Evolutionary conservation across 108 stramenopile species (phyloP).

Genomic region (Conticribra guillardii): DNA sequence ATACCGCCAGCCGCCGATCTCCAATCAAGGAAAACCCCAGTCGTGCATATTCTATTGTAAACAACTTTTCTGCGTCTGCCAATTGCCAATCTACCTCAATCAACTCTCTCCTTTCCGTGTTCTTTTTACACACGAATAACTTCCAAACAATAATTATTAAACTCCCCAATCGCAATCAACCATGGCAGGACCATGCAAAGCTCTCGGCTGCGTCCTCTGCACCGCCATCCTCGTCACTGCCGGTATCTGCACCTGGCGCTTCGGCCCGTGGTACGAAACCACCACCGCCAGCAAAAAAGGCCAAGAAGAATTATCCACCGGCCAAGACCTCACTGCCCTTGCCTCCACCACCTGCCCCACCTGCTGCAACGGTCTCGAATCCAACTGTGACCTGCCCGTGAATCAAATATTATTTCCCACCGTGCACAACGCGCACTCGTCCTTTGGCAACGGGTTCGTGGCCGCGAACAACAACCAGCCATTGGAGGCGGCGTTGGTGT

Average conservation of each 20-base stretch:
- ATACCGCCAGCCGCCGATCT: too few relatives aligned
- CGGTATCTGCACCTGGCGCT: conserved; percentile 4
- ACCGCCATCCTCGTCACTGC: not conserved
- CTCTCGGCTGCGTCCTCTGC: conserved; percentile 12
- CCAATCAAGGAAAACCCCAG: too few relatives aligned
- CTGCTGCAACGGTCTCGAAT: conserved; percentile 73
- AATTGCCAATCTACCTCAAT: too few relatives aligned
- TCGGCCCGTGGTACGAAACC: conserved; percentile 9
- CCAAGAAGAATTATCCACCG: too few relatives aligned
- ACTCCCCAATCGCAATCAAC: too few relatives aligned
- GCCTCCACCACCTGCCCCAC: not conserved
- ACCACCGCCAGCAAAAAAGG: not conserved
- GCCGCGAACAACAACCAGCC: conserved; percentile 60
- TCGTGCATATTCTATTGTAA: too few relatives aligned
- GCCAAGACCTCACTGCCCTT: not conserved
- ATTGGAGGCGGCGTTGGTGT: conserved; percentile 66
- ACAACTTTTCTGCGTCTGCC: too few relatives aligned
- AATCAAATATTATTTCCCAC: conserved; percentile 66
- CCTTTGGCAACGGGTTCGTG: conserved; percentile 50
- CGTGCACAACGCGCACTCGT: conserved; percentile 72
- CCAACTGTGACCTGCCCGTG: conserved; percentile 62
- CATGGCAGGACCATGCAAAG: too few relatives aligned
- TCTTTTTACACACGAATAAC: too few relatives aligned
- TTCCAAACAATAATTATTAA: too few relatives aligned
- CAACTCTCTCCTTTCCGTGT: too few relatives aligned